Base-by-base conservation (phyloP, 306 rosid genomes). In the Cucumis cinereus region DNA sequence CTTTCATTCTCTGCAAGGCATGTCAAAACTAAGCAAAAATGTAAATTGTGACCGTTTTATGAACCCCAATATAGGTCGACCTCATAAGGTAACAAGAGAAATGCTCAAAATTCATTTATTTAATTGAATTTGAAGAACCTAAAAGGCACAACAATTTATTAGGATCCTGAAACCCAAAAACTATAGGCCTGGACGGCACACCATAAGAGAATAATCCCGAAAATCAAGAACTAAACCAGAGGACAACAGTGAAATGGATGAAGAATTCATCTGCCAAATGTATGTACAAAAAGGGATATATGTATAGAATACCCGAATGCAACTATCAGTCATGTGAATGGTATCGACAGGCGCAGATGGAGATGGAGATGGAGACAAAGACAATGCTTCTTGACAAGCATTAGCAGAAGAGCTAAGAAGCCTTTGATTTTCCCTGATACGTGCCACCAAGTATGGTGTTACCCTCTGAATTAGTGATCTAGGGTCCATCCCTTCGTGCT, bases 1-100 rank as follows among this genome's bases (percentile, higher is more conserved):
- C 92, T 77, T 89, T 92, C 88, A 94, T 83, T 86, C 88, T 86
- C 99, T 91, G 92, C 40, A 53, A 52, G 62, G 54, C 59, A 78
- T 58, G 43, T 23, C 79, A 28, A 45, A 60, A 61, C 33, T 22
- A 58, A 77, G 76, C 47, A 20, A 33, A 66, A 59, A 63, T 74
- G 16, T 81, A 23, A 68, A 68, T 43, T 35, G 24, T 10, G 20
- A 45, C 55, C 38, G 77, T 43, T 38, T 1, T 22, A 47, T 20
- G 47, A 57, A 54, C 35, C 41, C 16, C 23, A 75, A 23, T 14
- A 43, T 22, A 69, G 56, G n/a, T 26, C 1, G 7, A 64, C n/a
- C 17, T 67, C 38, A 4, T 30, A 30, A 30, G 35, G 22, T 40
- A 43, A 54, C 53, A 53, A 74, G 36, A 10, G 40, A 55, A 56